Evolutionary conservation across 2,329 filamentous ascomycete species (phyloP), one percentile per base, ranked within the genome.

Genomic region (Coniochaeta hoffmannii): DNA sequence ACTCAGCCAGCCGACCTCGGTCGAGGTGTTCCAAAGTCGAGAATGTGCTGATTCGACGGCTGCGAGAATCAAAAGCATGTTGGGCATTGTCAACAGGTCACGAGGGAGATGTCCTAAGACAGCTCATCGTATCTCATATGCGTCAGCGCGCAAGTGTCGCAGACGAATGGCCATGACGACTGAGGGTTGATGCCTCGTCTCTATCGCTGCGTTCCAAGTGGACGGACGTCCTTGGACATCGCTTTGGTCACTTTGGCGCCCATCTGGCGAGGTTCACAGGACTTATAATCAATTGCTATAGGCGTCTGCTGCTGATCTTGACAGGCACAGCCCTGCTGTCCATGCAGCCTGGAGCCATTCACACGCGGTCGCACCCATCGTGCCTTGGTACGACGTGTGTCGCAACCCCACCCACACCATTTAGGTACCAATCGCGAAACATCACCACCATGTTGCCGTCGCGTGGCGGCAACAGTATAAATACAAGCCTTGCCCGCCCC

Each of bases 401-500:
- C 34, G 31, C 35, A 38, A 54, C 26, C 50, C 61, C 58, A 61
- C 59, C 62, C 61, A 55, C 54, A 51, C 28, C 17, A 12, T 17
- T 51, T 31, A 34, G n/a, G 28, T 51, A 19, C 49, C 26, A 51
- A 31, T 51, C 28, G 49, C 9, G 6, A 6, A 31, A 24, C 49
- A 34, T 54, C 57, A 58, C 58, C 53, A 56, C 55, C 56, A 56
- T 55, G 41, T n/a, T 17, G 41, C 41, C 22, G n/a, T 11, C 22
- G 49, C 49, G 19, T 51, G 28, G 49, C 28, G 53, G 57, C 55
- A 50, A 54, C 59, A 68, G 72, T 69, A 73, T 72, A 73, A 72
- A 73, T 73, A 65, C 59, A 63, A 59, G 56, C 50, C 58, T 59
- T 55, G 59, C 63, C 62, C 66, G 69, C 69, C 69, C 64, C 64